Percentiles rank a stretch among this genome's conserved stretches.
These are phyloP conservation scores for Bipolaris sorokiniana DNA, from an alignment of 2,329 filamentous ascomycete genomes.

Conservation along the genomic window DNA sequence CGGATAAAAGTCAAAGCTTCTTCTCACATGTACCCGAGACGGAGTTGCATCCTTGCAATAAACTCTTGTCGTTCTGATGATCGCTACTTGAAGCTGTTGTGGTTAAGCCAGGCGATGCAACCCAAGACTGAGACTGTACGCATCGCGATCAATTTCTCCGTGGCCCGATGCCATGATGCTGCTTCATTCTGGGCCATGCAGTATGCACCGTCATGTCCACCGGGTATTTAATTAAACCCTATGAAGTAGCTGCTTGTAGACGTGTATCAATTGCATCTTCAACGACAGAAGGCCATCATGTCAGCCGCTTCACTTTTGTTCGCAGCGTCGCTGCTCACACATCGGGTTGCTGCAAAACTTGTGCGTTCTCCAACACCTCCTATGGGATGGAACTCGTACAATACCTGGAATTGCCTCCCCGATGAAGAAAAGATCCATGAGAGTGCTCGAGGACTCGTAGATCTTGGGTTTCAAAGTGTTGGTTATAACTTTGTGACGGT, in stretches of 20 bases:
- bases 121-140: conserved; percentile 9
- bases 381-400: conserved; percentile 65
- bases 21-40: conserved; percentile 4
- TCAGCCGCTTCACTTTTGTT: conserved; percentile 2
- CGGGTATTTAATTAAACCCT: not conserved
- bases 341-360: conserved; percentile 22
- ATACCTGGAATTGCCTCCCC: conserved; percentile 60
- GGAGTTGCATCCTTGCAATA: not conserved
- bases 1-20: conserved; percentile 6
- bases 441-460: conserved; percentile 61
- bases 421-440: conserved; percentile 57
- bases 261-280: not conserved
- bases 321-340: conserved; percentile 12
- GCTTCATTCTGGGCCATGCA: not conserved
- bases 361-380: conserved; percentile 35
- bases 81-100: not conserved
- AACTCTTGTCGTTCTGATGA: not conserved
- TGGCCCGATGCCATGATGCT: conserved; percentile 1
- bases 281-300: not conserved
- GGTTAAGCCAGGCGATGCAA: conserved; percentile 2
- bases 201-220: not conserved
- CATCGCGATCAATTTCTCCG: conserved; percentile 13
- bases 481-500: conserved; percentile 64
- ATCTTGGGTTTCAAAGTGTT: conserved; percentile 57
- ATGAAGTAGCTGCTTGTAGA: not conserved